Conservation (phyloP, 2,329 filamentous ascomycete genomes). For the Corynespora cassiicola region DNA sequence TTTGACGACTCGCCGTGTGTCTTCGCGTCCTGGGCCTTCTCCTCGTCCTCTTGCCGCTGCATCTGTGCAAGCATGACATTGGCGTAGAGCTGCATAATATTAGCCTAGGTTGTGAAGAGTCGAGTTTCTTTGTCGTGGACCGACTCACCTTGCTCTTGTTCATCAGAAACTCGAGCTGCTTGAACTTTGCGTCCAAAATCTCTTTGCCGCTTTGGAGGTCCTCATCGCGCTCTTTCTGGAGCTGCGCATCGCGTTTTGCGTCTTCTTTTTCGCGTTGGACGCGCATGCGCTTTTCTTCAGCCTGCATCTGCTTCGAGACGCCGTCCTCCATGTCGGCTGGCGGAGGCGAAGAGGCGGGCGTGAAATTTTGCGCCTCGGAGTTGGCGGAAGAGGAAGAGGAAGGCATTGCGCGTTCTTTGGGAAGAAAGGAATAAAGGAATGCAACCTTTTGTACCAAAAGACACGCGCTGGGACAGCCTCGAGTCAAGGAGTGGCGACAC, state of each 20-base stretch:
- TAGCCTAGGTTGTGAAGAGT: constrained; percentile 7
- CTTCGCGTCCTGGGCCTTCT: constrained; percentile 53
- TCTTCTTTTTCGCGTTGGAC: constrained; percentile 51
- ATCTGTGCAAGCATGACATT: constrained; percentile 61
- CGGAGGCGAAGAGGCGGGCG: constrained; percentile 42
- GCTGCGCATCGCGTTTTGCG: constrained; percentile 50
- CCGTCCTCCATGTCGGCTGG: constrained; percentile 33
- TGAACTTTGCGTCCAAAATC: constrained; percentile 57
- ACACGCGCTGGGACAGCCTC: too few species aligned
- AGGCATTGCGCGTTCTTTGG: constrained; percentile 20
- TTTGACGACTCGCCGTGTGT: constrained; percentile 53
- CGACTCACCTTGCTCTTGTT: constrained; percentile 55
- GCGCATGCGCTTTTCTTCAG: constrained; percentile 55
- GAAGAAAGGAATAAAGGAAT: neutral
- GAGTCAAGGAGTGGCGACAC: neutral
- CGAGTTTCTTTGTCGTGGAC: neutral
- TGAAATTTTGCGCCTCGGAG: constrained; percentile 32
- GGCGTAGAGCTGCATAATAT: constrained; percentile 49
- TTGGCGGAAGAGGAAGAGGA: constrained; percentile 29
- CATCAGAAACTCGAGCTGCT: constrained; percentile 59
- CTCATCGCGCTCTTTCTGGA: constrained; percentile 54
- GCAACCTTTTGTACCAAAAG: too few species aligned
- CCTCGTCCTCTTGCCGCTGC: constrained; percentile 58
- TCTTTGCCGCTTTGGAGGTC: constrained; percentile 54
- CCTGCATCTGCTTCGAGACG: constrained; percentile 50